Percentiles rank a stretch among this genome's conserved stretches.
Evolutionary conservation across 768 basidiomycete species (phyloP).

Genomic region (Leccinum ochraceum): DNA sequence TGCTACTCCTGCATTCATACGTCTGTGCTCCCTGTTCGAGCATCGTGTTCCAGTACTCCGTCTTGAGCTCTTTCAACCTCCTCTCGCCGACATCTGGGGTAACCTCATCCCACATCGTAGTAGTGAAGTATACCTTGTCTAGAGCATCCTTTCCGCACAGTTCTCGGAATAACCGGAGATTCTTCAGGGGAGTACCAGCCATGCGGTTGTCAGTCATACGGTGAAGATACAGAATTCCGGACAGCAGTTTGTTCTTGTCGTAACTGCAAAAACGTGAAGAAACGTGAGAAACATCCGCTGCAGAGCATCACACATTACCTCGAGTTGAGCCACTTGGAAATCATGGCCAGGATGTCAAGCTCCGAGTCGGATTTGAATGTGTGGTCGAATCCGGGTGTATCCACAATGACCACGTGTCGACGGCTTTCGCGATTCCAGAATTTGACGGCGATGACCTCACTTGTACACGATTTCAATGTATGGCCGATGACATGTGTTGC

Average conservation of each 20-base stretch:
- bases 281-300: neutral
- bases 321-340: constrained; percentile 18
- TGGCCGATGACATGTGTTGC: constrained; percentile 3
- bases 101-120: constrained; percentile 23
- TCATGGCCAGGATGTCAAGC: constrained; percentile 10
- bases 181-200: constrained; percentile 34
- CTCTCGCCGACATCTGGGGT: constrained; percentile 32
- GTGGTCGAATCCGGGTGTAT: constrained; percentile 13
- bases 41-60: constrained; percentile 1
- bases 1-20: neutral
- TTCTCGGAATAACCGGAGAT: constrained; percentile 35
- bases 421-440: neutral
- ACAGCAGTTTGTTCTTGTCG: constrained; percentile 17
- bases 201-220: constrained; percentile 42
- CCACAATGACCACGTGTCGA: constrained; percentile 11
- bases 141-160: constrained; percentile 32
- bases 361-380: constrained; percentile 14
- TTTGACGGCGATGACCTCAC: constrained; percentile 6
- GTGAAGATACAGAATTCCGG: constrained; percentile 42
- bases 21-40: constrained; percentile 9
- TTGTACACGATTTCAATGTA: constrained; percentile 11
- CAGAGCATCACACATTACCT: constrained; percentile 8
- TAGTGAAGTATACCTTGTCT: constrained; percentile 35
- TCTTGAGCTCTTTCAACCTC: constrained; percentile 9
- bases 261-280: constrained; percentile 8